These are phyloP conservation scores for Dactylorhiza incarnata DNA, from an alignment of 106 monocot species.

Conservation along the genomic window DNA sequence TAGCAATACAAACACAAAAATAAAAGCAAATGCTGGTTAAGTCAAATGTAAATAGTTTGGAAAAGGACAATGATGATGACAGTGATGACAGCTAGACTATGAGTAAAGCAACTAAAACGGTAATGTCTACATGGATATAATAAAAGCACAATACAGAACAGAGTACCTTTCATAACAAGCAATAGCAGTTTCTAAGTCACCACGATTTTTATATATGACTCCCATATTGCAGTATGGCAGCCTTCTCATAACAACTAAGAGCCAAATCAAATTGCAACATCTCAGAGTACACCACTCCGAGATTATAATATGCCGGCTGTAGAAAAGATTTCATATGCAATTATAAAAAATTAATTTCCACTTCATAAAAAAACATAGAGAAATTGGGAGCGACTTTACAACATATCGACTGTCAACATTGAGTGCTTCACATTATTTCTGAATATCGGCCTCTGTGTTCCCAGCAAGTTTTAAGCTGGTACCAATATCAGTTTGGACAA, in stretches of 20 bases:
- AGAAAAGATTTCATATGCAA: slow-evolving; percentile 6
- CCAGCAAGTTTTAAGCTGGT: slow-evolving; percentile 95
- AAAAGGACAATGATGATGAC: slow-evolving; percentile 3
- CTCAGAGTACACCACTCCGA: slow-evolving; percentile 97
- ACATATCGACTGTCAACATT: slow-evolving; percentile 82
- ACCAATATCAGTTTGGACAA: slow-evolving; percentile 93
- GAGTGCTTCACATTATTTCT: slow-evolving; percentile 91
- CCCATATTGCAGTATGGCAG: slow-evolving; percentile 99
- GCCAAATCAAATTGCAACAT: slow-evolving; percentile 97
- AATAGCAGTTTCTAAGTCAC: slow-evolving; percentile 91
- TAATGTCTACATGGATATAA: neutral
- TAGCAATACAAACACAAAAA: slow-evolving; percentile 1
- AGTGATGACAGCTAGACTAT: neutral
- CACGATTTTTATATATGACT: slow-evolving; percentile 96
- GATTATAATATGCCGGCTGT: slow-evolving; percentile 99
- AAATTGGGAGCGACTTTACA: slow-evolving; percentile 31
- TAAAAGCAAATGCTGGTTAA: too few relatives aligned
- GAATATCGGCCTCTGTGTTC: slow-evolving; percentile 93
- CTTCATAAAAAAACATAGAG: neutral
- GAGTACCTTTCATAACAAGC: slow-evolving; percentile 90
- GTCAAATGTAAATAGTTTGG: neutral
- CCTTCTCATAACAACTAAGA: slow-evolving; percentile 97
- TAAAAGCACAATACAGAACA: neutral
- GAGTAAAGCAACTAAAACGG: neutral
- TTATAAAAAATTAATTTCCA: neutral